Conservation (phyloP, 2,329 filamentous ascomycete species). For the Penicillium brevicompactum region DNA sequence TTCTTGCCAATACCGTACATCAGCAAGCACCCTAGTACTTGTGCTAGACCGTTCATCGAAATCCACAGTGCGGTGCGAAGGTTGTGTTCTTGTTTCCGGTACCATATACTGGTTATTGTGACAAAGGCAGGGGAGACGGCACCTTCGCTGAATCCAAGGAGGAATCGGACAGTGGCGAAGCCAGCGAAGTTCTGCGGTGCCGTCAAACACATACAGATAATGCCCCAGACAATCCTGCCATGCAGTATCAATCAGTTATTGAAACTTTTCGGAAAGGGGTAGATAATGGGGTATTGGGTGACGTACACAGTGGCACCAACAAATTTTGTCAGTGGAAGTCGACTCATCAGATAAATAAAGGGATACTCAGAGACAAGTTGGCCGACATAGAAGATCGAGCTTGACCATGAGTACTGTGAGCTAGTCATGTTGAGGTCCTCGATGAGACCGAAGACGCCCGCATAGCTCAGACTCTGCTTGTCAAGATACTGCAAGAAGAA, state of each 20-base stretch:
- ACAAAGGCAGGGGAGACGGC: slow-evolving; percentile 51
- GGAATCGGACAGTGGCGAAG: slow-evolving; percentile 44
- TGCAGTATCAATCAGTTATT: neutral
- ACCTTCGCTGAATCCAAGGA: slow-evolving; percentile 50
- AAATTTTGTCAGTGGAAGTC: slow-evolving; percentile 53
- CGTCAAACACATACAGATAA: slow-evolving; percentile 49
- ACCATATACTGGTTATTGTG: slow-evolving; percentile 49
- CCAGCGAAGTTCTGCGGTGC: slow-evolving; percentile 44
- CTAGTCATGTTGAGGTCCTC: slow-evolving; percentile 50
- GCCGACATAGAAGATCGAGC: slow-evolving; percentile 38
- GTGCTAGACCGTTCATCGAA: slow-evolving; percentile 50
- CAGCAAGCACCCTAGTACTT: slow-evolving; percentile 49
- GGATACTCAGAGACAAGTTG: slow-evolving; percentile 54
- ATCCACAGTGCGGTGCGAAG: slow-evolving; percentile 39
- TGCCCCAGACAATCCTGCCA: slow-evolving; percentile 47
- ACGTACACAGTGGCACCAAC: slow-evolving; percentile 52
- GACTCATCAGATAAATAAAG: slow-evolving; percentile 55
- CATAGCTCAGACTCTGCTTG: slow-evolving; percentile 53
- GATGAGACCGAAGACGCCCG: slow-evolving; percentile 46
- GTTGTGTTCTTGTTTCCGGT: slow-evolving; percentile 39
- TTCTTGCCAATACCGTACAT: slow-evolving; percentile 56
- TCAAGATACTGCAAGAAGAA: slow-evolving; percentile 50
- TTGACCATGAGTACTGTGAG: slow-evolving; percentile 54
- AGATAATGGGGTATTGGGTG: neutral
- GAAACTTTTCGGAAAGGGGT: no score